Percentiles rank a stretch among this genome's conserved stretches.
Evolutionary conservation across 78 protist species (phyloP).

Genomic region (Chrysochromulina tobinii): DNA sequence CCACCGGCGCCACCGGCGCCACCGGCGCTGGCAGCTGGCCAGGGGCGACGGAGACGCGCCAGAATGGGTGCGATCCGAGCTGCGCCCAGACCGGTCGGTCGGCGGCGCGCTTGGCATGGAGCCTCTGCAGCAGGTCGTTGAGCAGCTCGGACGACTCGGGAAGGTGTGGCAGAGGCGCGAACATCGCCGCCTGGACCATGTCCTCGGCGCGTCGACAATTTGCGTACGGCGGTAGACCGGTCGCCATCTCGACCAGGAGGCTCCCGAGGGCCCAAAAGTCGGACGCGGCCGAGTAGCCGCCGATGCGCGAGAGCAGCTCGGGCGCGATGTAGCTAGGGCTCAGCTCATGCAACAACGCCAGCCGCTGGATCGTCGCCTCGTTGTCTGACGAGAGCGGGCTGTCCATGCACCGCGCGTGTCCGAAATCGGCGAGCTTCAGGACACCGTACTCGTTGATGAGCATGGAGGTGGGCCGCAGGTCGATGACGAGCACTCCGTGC

Average conservation of each 20-base stretch:
- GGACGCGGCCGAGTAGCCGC: slow-evolving; percentile 33
- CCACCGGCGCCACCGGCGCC: no score
- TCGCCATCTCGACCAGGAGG: slow-evolving; percentile 48
- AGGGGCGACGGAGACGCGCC: not conserved
- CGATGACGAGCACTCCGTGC: slow-evolving; percentile 40
- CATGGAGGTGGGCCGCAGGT: slow-evolving; percentile 60
- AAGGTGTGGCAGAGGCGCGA: not conserved
- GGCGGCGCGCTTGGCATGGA: slow-evolving; percentile 33
- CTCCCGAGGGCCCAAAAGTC: slow-evolving; percentile 78
- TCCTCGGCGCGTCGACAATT: no score
- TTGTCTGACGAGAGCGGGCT: no score
- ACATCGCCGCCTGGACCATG: not conserved
- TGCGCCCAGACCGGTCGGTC: not conserved
- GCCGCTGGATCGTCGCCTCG: no score
- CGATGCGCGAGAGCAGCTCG: slow-evolving; percentile 54
- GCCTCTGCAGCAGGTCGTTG: slow-evolving; percentile 22
- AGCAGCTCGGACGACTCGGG: not conserved
- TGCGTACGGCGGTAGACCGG: not conserved
- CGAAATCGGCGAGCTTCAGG: slow-evolving; percentile 35
- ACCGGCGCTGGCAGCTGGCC: no score
- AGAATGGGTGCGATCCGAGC: not conserved
- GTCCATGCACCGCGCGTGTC: no score
- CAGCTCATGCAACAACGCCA: no score
- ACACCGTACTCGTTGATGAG: slow-evolving; percentile 56
- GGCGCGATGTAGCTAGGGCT: no score